Evolutionary conservation across 129 eudicot genomes (phyloP).

Genomic region (Calendula officinalis): DNA sequence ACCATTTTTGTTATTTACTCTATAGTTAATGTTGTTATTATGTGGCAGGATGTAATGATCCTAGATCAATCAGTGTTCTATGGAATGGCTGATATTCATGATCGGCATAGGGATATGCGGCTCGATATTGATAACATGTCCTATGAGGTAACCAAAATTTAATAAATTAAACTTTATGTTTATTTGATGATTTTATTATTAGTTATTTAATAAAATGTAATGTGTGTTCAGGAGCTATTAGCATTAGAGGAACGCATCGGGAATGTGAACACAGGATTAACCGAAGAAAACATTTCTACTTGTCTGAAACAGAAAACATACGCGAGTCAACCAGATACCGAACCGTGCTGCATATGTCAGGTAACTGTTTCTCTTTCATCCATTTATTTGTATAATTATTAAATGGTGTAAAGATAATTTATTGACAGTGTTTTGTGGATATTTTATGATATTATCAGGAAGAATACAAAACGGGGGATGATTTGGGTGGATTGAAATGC

Average conservation of each 20-base stretch:
- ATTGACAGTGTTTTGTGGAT: background rate
- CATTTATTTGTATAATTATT: background rate
- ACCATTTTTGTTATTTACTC: background rate
- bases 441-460: conserved; percentile 38
- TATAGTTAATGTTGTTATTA: background rate
- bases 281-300: conserved; percentile 54
- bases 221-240: conserved; percentile 65
- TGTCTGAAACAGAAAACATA: conserved; percentile 50
- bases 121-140: conserved; percentile 97
- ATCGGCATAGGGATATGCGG: conserved; percentile 94
- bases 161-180: no score
- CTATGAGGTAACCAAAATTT: conserved; percentile 55
- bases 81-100: conserved; percentile 79
- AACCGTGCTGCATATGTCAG: conserved; percentile 91
- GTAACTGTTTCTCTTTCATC: conserved; percentile 23
- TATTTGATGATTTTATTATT: no score
- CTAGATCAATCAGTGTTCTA: conserved; percentile 70
- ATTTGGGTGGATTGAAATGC: conserved; percentile 67
- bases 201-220: no score
- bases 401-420: background rate
- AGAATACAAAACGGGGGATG: conserved; percentile 65
- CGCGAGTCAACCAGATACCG: conserved; percentile 42
- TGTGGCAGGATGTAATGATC: conserved; percentile 78
- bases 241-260: conserved; percentile 96
- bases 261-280: conserved; percentile 75